Percentiles rank a stretch among this genome's conserved stretches.
These are phyloP conservation scores for Sordaria brevicollis DNA, from an alignment of 495 filamentous ascomycete genomes.

Conservation along the genomic window DNA sequence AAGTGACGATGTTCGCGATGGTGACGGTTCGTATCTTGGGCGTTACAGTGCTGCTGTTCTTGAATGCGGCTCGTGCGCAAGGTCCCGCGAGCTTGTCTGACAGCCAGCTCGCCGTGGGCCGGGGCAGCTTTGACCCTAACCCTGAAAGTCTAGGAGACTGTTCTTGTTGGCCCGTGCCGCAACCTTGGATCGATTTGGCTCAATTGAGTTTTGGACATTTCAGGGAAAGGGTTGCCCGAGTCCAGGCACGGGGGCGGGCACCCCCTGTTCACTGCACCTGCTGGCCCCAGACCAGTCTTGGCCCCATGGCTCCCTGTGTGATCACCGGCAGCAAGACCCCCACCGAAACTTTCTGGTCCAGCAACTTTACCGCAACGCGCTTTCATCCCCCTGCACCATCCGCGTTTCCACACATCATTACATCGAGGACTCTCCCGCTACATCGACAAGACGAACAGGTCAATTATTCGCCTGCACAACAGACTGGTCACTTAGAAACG, in stretches of 20 bases:
- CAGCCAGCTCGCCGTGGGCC: not conserved
- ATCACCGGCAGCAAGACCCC: not conserved
- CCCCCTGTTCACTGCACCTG: not conserved
- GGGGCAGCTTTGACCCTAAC: not conserved
- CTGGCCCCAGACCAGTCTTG: not conserved
- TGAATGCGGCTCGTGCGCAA: not conserved
- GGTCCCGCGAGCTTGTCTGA: not conserved
- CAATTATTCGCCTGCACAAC: not conserved
- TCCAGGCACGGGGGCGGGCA: not conserved
- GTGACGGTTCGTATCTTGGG: not conserved
- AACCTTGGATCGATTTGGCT: not conserved
- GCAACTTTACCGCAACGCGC: not conserved
- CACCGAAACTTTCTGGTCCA: not conserved
- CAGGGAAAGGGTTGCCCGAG: not conserved
- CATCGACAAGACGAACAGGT: not conserved
- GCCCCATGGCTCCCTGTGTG: not conserved
- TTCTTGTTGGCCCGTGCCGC: not conserved
- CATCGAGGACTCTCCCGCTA: not conserved
- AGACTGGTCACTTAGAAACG: no score
- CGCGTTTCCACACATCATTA: not conserved
- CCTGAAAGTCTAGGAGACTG: not conserved
- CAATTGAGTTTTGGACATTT: not conserved
- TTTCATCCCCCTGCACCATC: not conserved
- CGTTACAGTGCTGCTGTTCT: not conserved
- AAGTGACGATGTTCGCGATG: not conserved